These are phyloP conservation scores for Balansia obtecta DNA, from an alignment of 2,329 filamentous ascomycete species.

Conservation along the genomic window DNA sequence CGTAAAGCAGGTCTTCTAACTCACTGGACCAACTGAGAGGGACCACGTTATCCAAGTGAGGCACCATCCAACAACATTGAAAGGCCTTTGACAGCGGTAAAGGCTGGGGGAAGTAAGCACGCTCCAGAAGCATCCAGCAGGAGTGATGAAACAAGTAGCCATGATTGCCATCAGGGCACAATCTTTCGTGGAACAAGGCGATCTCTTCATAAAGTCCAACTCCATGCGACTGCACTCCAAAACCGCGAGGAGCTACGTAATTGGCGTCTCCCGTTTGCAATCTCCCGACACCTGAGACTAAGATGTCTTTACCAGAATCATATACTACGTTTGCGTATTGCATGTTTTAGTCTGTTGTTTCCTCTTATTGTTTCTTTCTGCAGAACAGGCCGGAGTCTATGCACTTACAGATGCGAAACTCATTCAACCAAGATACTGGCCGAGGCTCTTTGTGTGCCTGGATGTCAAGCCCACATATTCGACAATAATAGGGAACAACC, in stretches of 20 bases:
- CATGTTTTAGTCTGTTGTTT: too few species aligned
- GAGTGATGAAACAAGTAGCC: neutral
- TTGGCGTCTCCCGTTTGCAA: too few species aligned
- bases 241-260: neutral
- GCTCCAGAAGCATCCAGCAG: constrained; percentile 1
- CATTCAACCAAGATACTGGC: too few species aligned
- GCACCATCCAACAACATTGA: neutral
- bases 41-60: neutral
- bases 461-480: too few species aligned
- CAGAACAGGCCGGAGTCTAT: too few species aligned
- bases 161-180: neutral
- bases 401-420: too few species aligned
- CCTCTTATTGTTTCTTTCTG: too few species aligned
- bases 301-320: too few species aligned
- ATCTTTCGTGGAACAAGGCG: neutral
- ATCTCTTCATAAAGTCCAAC: neutral
- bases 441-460: too few species aligned
- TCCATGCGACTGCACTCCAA: neutral
- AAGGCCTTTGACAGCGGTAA: neutral
- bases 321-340: too few species aligned
- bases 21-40: neutral
- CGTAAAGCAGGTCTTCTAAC: neutral
- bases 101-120: neutral
- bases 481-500: too few species aligned
- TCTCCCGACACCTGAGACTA: too few species aligned